phyloP scores from a whole-genome alignment of 169 alveolate species.

The Eimeria acervulina region DNA sequence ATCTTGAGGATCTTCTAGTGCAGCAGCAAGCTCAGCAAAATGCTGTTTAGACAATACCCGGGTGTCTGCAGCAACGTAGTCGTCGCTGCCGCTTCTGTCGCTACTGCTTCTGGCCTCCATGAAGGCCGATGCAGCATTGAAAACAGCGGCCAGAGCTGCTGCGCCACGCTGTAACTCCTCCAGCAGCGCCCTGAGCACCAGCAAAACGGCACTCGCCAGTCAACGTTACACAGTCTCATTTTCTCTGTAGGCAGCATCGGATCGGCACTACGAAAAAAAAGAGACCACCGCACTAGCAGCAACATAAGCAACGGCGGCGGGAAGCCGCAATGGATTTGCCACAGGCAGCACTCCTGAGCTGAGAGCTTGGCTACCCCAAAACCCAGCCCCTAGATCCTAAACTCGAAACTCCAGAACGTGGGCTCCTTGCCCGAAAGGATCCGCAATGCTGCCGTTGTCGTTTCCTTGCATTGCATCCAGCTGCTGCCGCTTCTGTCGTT shows the following conservation, averaged over 20 bases:
- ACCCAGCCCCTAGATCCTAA: background rate
- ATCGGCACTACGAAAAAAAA: background rate
- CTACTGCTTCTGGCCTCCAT: background rate
- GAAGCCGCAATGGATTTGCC: background rate
- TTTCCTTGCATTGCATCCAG: background rate
- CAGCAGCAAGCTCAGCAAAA: background rate
- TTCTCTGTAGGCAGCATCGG: background rate
- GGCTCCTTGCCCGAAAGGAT: constrained; percentile 26
- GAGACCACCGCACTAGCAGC: background rate
- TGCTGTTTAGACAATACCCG: constrained; percentile 6
- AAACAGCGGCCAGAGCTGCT: constrained; percentile 4
- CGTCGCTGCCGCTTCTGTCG: background rate
- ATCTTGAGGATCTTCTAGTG: background rate
- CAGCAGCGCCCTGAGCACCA: constrained; percentile 2
- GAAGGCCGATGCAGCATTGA: background rate
- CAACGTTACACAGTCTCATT: background rate
- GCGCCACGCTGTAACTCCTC: constrained; percentile 37
- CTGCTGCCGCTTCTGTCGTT: constrained; percentile 57
- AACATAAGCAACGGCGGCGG: background rate
- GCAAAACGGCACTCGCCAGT: background rate
- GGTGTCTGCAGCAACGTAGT: constrained; percentile 12
- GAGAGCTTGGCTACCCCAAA: background rate
- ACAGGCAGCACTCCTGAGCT: background rate
- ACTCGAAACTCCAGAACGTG: background rate
- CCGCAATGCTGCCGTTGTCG: background rate